These are phyloP conservation scores for Ceratonia siliqua DNA, from an alignment of 306 rosid species.

Conservation along the genomic window DNA sequence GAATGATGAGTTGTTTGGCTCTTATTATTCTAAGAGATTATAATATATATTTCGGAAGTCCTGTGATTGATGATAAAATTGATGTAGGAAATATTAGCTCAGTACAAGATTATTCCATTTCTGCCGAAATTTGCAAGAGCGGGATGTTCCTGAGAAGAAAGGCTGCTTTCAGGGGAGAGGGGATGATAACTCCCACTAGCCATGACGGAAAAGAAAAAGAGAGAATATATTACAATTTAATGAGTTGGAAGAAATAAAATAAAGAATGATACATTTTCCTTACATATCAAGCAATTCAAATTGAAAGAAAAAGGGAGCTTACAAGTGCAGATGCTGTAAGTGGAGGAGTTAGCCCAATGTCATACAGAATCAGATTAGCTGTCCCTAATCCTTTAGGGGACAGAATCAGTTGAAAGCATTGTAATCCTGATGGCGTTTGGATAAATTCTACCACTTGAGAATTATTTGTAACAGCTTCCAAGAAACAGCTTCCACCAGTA, in stretches of 20 bases:
- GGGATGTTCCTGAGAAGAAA: not conserved
- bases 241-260: not conserved
- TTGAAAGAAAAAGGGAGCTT: constrained; percentile 40
- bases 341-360: constrained; percentile 81
- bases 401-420: constrained; percentile 65
- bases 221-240: not conserved
- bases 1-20: not conserved
- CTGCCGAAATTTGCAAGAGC: not conserved
- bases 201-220: not conserved
- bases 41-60: constrained; percentile 11
- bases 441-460: constrained; percentile 75
- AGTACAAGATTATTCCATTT: not conserved
- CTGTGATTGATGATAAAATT: constrained; percentile 1
- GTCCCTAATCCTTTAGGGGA: constrained; percentile 83
- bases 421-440: constrained; percentile 63
- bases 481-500: constrained; percentile 92
- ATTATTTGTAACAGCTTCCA: constrained; percentile 78
- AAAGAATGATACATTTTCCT: constrained; percentile 18
- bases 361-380: constrained; percentile 71
- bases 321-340: constrained; percentile 73
- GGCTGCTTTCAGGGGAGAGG: not conserved
- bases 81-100: not conserved
- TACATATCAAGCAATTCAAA: constrained; percentile 26
- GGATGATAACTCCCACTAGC: not conserved
- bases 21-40: constrained; percentile 16